Percentiles rank a stretch among this genome's conserved stretches.
These are phyloP conservation scores for Oryza officinalis DNA, from an alignment of 176 grass and related monocot genomes.

Conservation along the genomic window DNA sequence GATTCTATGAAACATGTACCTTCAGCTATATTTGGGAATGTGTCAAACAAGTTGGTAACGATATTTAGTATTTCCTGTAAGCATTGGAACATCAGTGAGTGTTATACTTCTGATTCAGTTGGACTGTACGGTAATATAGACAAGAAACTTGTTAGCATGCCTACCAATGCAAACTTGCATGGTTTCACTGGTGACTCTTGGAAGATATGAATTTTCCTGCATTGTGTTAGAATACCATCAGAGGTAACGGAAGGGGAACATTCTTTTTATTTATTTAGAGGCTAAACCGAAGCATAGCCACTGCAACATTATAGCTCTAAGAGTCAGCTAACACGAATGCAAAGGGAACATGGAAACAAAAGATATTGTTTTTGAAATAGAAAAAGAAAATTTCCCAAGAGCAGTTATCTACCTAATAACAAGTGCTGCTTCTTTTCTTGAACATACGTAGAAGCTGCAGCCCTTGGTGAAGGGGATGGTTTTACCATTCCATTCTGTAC, in stretches of 20 bases:
- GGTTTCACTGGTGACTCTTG: conserved; percentile 69
- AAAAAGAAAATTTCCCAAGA: not conserved
- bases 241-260: not conserved
- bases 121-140: conserved; percentile 14
- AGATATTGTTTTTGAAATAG: not conserved
- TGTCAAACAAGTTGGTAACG: conserved; percentile 53
- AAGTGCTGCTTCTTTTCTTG: conserved; percentile 38
- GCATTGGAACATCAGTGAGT: conserved; percentile 39
- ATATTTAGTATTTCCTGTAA: conserved; percentile 70
- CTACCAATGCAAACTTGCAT: conserved; percentile 62
- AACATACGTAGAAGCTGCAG: conserved; percentile 74
- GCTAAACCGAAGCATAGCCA: not conserved
- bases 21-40: conserved; percentile 57
- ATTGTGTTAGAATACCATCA: conserved; percentile 16
- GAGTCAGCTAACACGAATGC: not conserved
- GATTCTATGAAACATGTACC: conserved; percentile 45
- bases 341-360: not conserved
- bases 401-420: conserved; percentile 65
- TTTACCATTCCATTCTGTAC: conserved; percentile 79
- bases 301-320: conserved; percentile 9
- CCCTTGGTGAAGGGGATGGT: conserved; percentile 74
- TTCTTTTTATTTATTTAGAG: not conserved
- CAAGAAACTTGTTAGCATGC: conserved; percentile 6
- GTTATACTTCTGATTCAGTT: conserved; percentile 23
- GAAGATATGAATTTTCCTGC: conserved; percentile 70